A percentile compares a stretch with the other conserved stretches of the same genome.
These are phyloP conservation scores for Escovopsis sp. DNA, from an alignment of 2,329 filamentous ascomycete species.

Conservation along the genomic window DNA sequence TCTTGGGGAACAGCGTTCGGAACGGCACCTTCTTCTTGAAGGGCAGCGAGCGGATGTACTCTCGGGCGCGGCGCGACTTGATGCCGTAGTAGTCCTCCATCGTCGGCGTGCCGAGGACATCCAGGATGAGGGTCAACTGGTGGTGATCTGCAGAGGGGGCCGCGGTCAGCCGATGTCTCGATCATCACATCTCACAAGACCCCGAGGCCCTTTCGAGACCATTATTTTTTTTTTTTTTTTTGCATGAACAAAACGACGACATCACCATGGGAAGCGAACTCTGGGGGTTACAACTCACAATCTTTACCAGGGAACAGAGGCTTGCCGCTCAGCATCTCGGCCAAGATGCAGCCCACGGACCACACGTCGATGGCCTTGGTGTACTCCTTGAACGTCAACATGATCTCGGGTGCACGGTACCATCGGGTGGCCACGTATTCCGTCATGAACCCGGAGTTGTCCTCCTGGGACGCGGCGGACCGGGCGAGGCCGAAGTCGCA, in stretches of 20 bases:
- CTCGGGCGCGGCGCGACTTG: conserved; percentile 90
- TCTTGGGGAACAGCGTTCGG: conserved; percentile 94
- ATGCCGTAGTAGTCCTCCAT: conserved; percentile 99
- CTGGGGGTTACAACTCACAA: conserved; percentile 44
- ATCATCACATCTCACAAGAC: background rate
- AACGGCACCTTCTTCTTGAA: conserved; percentile 99
- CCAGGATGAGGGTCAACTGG: conserved; percentile 90
- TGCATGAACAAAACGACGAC: no score
- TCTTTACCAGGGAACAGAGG: conserved; percentile 97
- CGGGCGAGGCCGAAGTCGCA: conserved; percentile 95
- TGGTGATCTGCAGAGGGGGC: conserved; percentile 59
- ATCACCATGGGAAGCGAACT: background rate
- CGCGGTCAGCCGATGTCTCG: background rate
- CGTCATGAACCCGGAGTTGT: conserved; percentile 99
- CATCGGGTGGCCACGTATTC: conserved; percentile 99
- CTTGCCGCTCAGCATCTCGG: conserved; percentile 98
- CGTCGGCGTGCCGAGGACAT: conserved; percentile 92
- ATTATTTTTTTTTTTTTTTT: no score
- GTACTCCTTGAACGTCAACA: conserved; percentile 99
- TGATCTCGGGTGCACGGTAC: conserved; percentile 98
- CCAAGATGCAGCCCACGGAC: conserved; percentile 96
- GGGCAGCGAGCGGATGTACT: conserved; percentile 94
- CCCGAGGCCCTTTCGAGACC: no score
- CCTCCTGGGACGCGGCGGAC: conserved; percentile 91
- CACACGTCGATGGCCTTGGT: conserved; percentile 99